Percentiles rank a stretch among this genome's conserved stretches.
These are phyloP conservation scores for Trypanosomatidae sp. DNA, from an alignment of 208 protist species.

Conservation along the genomic window DNA sequence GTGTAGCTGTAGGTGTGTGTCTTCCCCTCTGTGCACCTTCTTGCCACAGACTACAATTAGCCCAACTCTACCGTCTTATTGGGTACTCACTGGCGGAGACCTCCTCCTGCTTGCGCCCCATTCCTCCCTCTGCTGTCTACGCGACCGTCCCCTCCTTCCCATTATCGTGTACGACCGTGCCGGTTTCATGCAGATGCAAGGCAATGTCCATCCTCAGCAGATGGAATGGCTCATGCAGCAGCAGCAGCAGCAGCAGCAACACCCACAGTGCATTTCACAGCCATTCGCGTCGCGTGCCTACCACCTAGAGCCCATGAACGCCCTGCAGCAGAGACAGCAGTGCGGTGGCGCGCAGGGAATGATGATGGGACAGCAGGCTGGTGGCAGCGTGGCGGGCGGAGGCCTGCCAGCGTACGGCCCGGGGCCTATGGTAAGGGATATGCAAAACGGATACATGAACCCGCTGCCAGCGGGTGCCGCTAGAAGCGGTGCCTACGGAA, in stretches of 20 bases:
- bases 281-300: constrained; percentile 20
- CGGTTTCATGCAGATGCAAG: constrained; percentile 17
- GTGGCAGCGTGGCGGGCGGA: constrained; percentile 5
- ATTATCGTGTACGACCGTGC: not conserved
- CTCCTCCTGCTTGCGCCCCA: not conserved
- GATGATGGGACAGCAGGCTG: constrained; percentile 14
- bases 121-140: not conserved
- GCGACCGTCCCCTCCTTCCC: not conserved
- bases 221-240: constrained; percentile 25
- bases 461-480: not conserved
- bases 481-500: not conserved
- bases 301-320: constrained; percentile 34
- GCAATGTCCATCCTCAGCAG: constrained; percentile 17
- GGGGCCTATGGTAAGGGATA: constrained; percentile 3
- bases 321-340: constrained; percentile 4
- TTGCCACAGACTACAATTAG: not conserved
- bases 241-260: constrained; percentile 25
- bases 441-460: constrained; percentile 14
- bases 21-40: not conserved
- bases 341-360: constrained; percentile 5
- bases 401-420: constrained; percentile 7
- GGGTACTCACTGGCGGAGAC: not conserved
- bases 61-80: not conserved
- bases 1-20: not conserved
- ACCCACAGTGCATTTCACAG: constrained; percentile 6